Evolutionary conservation across 2,329 filamentous ascomycete species (phyloP).

Genomic region (Penicillium griseofulvum): DNA sequence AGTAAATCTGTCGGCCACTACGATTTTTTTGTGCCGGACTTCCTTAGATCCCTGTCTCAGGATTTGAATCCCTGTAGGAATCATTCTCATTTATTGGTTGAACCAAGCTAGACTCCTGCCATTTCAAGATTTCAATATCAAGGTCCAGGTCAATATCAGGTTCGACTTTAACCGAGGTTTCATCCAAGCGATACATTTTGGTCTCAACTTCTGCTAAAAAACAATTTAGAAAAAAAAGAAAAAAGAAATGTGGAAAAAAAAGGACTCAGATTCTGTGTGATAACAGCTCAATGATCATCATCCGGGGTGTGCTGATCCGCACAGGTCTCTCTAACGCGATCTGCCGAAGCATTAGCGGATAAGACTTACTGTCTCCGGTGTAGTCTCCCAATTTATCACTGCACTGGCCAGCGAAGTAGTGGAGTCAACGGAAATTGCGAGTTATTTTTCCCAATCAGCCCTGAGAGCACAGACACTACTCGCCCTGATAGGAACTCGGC

Average conservation of each 20-base stretch:
- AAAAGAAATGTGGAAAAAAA: too few relatives aligned
- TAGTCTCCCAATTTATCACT: constrained; percentile 14
- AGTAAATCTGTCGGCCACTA: background rate
- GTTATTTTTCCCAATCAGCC: background rate
- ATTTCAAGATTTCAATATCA: constrained; percentile 2
- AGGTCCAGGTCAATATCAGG: background rate
- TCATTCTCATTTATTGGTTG: constrained; percentile 1
- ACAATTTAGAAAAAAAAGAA: background rate
- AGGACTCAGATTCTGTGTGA: background rate
- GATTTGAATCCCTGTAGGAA: constrained; percentile 16
- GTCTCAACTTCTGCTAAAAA: background rate
- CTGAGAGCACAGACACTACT: constrained; percentile 18
- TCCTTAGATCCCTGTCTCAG: constrained; percentile 7
- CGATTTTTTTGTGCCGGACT: background rate
- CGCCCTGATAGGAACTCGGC: constrained; percentile 9
- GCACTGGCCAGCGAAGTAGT: constrained; percentile 16
- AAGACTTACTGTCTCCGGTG: constrained; percentile 24
- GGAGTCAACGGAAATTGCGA: constrained; percentile 15
- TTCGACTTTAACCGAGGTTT: background rate
- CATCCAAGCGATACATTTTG: background rate
- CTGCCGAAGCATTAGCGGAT: constrained; percentile 23
- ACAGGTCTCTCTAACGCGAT: constrained; percentile 15
- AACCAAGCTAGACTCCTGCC: background rate
- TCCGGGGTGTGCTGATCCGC: constrained; percentile 10
- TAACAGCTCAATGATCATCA: constrained; percentile 10